Conservation (phyloP, 2,329 filamentous ascomycete genomes). For the Aspergillus spinulosporus region DNA sequence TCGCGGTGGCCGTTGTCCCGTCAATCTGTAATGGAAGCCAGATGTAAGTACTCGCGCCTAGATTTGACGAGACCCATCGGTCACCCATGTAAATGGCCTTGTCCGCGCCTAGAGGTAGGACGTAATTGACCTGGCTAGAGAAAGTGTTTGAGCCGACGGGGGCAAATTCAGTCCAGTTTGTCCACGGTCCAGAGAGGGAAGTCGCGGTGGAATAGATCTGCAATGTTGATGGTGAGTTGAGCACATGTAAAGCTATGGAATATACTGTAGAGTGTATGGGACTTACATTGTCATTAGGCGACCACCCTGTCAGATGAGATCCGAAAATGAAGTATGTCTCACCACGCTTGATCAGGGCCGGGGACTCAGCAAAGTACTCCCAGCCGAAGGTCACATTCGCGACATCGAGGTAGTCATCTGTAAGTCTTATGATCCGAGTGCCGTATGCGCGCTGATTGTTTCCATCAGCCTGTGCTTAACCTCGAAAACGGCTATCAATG, state of each 20-base stretch:
- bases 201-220: conserved; percentile 56
- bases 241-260: background rate
- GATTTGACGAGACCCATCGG: conserved; percentile 61
- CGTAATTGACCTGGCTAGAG: conserved; percentile 60
- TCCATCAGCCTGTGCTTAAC: background rate
- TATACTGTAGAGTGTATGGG: no score
- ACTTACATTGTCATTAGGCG: conserved; percentile 3
- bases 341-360: conserved; percentile 62
- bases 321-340: conserved; percentile 67
- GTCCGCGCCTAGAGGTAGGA: conserved; percentile 41
- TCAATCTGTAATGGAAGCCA: conserved; percentile 59
- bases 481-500: background rate
- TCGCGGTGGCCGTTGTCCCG: conserved; percentile 2
- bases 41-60: conserved; percentile 62
- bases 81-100: conserved; percentile 60
- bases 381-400: conserved; percentile 53
- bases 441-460: conserved; percentile 16
- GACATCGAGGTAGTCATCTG: conserved; percentile 59
- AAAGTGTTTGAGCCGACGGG: conserved; percentile 61
- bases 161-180: conserved; percentile 57
- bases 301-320: conserved; percentile 49
- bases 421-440: conserved; percentile 25
- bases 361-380: conserved; percentile 54
- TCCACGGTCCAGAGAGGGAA: conserved; percentile 60
- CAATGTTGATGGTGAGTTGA: background rate